Evolutionary conservation across 352 stramenopile genomes (phyloP).

Genomic region (Phytopythium helicoides): DNA sequence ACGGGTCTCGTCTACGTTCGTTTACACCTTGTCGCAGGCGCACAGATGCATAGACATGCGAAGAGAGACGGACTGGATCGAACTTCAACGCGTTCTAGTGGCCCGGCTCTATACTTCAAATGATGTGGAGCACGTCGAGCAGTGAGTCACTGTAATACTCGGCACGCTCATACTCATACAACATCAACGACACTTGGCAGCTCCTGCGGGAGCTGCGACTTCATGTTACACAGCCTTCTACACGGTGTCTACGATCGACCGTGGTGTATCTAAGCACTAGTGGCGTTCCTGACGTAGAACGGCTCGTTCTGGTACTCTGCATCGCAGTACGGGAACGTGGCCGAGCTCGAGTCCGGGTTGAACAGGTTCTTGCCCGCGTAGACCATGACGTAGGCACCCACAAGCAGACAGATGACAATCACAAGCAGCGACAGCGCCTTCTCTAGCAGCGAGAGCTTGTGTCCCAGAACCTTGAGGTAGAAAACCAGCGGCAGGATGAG

Average conservation of each 20-base stretch:
- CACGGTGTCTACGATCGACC: too few relatives aligned
- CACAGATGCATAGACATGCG: not conserved
- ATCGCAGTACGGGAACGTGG: conserved; percentile 14
- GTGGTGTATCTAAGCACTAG: too few relatives aligned
- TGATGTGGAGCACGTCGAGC: not conserved
- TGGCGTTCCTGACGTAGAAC: conserved; percentile 16
- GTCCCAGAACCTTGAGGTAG: conserved; percentile 20
- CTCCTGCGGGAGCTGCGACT: too few relatives aligned
- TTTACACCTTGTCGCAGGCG: conserved; percentile 3
- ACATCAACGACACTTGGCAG: too few relatives aligned
- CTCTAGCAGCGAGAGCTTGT: conserved; percentile 19
- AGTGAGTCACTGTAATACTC: too few relatives aligned
- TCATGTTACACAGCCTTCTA: too few relatives aligned
- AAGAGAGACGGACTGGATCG: not conserved
- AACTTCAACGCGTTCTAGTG: not conserved
- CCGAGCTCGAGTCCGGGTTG: conserved; percentile 6
- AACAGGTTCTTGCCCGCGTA: conserved; percentile 11
- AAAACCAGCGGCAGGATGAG: conserved; percentile 28
- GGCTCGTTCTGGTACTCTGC: conserved; percentile 8
- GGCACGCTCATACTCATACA: too few relatives aligned
- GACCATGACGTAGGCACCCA: conserved; percentile 21
- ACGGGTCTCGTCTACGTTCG: conserved; percentile 4
- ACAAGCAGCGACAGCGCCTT: conserved; percentile 15
- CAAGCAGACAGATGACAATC: conserved; percentile 15
- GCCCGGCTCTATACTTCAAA: not conserved